phyloP scores from a whole-genome alignment of 768 basidiomycete species.

The Lentinula boryana region DNA sequence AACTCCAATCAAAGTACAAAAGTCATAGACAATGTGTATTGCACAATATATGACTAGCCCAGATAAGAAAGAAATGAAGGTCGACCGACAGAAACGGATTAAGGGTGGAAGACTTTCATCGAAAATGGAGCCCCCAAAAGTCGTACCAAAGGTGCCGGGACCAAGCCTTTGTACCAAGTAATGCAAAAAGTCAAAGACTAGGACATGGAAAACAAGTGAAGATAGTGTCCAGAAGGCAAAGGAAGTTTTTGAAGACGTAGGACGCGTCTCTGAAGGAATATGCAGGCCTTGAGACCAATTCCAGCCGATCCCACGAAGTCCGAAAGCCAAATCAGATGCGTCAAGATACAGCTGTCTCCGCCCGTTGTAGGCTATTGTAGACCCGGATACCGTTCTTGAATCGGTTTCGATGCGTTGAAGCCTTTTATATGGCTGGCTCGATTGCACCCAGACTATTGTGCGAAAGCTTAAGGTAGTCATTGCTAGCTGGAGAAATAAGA shows the following conservation, averaged over 20 bases:
- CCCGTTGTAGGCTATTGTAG: background rate
- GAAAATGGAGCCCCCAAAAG: conserved; percentile 36
- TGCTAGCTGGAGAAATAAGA: conserved; percentile 23
- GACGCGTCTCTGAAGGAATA: conserved; percentile 36
- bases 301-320: conserved; percentile 58
- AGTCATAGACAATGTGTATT: conserved; percentile 37
- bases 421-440: conserved; percentile 17
- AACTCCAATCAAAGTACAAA: conserved; percentile 37
- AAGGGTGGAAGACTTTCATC: conserved; percentile 26
- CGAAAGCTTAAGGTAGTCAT: conserved; percentile 31
- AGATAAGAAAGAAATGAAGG: conserved; percentile 32
- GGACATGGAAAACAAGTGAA: conserved; percentile 26
- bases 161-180: conserved; percentile 40
- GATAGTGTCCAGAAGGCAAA: conserved; percentile 31
- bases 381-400: conserved; percentile 14
- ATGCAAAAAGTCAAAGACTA: conserved; percentile 40
- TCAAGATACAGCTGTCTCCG: conserved; percentile 22
- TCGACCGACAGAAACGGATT: conserved; percentile 36
- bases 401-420: background rate
- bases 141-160: conserved; percentile 30
- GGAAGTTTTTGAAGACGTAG: conserved; percentile 23
- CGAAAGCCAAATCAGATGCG: conserved; percentile 43
- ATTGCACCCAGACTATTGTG: conserved; percentile 34
- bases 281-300: conserved; percentile 44
- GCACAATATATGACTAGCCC: conserved; percentile 39